Evolutionary conservation across 495 filamentous ascomycete genomes (phyloP).

Genomic region (Xylaria sp.): DNA sequence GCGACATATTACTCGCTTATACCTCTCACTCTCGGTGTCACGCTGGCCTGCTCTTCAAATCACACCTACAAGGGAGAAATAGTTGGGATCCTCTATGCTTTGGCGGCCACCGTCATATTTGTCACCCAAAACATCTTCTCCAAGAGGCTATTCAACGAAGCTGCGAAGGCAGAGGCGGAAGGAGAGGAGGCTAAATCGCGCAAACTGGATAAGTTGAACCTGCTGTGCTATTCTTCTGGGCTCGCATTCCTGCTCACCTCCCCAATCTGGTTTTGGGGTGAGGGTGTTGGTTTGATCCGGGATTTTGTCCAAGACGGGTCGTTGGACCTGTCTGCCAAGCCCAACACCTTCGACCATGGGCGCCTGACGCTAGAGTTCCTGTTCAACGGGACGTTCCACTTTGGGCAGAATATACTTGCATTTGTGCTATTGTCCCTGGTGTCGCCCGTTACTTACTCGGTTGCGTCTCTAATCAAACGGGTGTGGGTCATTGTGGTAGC

Average conservation of each 20-base stretch:
- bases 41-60: conserved; percentile 92
- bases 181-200: conserved; percentile 60
- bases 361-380: conserved; percentile 82
- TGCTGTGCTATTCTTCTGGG: conserved; percentile 94
- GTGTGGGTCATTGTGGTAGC: conserved; percentile 96
- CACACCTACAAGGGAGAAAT: conserved; percentile 77
- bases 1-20: conserved; percentile 93
- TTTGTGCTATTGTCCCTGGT: conserved; percentile 91
- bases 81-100: conserved; percentile 84
- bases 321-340: conserved; percentile 64
- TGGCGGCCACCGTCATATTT: conserved; percentile 88
- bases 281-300: conserved; percentile 76
- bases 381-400: conserved; percentile 97
- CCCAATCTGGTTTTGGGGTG: conserved; percentile 93
- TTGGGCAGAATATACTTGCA: conserved; percentile 93
- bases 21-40: conserved; percentile 89
- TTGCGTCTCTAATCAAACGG: conserved; percentile 92
- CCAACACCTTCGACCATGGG: conserved; percentile 79
- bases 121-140: conserved; percentile 99
- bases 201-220: conserved; percentile 95
- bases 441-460: conserved; percentile 95
- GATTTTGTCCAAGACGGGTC: conserved; percentile 76
- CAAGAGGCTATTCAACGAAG: conserved; percentile 98
- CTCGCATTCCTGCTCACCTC: conserved; percentile 87
- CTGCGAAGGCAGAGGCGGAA: conserved; percentile 78